phyloP scores from a whole-genome alignment of 495 filamentous ascomycete species.

The Aspergillus nanangensis region DNA sequence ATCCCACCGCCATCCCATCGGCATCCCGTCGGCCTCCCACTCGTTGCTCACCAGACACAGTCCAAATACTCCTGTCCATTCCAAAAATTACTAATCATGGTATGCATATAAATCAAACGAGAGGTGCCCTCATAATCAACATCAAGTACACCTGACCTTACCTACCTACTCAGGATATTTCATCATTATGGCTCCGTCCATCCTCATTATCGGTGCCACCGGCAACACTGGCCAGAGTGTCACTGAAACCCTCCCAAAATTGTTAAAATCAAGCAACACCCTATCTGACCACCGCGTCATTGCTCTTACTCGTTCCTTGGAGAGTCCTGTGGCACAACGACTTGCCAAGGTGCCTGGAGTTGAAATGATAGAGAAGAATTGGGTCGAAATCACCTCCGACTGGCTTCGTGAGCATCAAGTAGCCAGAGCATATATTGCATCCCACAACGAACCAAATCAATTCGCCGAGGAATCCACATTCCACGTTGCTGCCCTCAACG shows the following conservation, averaged over 20 bases:
- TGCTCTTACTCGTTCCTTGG: constrained; percentile 33
- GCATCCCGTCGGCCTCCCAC: too few relatives aligned
- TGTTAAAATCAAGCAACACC: constrained; percentile 21
- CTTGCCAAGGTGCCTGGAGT: constrained; percentile 35
- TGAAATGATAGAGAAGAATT: constrained; percentile 37
- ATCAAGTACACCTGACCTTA: too few relatives aligned
- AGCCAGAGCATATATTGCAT: constrained; percentile 37
- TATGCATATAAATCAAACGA: too few relatives aligned
- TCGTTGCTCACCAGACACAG: too few relatives aligned
- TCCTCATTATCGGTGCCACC: constrained; percentile 31
- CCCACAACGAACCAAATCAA: constrained; percentile 32
- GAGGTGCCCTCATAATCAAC: too few relatives aligned
- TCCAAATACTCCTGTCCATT: too few relatives aligned
- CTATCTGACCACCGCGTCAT: constrained; percentile 29
- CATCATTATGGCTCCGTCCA: constrained; percentile 17
- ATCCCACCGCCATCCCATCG: too few relatives aligned
- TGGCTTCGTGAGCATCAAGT: constrained; percentile 40
- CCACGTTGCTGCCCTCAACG: constrained; percentile 29
- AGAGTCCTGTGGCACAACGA: constrained; percentile 25
- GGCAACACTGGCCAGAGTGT: constrained; percentile 36
- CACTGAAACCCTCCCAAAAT: constrained; percentile 25
- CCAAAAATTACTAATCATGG: too few relatives aligned
- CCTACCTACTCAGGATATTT: too few relatives aligned
- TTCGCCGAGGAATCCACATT: constrained; percentile 42
- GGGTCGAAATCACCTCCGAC: constrained; percentile 35